These are phyloP conservation scores for Hypoxylon sp. DNA, from an alignment of 2,329 filamentous ascomycete species.

Conservation along the genomic window DNA sequence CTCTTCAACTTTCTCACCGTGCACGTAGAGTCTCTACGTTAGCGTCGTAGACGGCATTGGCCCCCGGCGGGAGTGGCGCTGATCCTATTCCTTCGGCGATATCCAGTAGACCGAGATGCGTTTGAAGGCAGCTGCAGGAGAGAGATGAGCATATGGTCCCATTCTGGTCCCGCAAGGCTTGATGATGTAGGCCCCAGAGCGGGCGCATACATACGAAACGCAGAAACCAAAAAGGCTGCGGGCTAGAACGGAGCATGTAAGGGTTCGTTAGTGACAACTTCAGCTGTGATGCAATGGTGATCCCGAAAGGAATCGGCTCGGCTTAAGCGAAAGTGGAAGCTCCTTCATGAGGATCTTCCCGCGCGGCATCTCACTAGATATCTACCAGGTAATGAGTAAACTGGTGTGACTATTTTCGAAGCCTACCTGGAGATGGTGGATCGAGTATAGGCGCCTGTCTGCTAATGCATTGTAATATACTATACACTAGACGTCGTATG, in stretches of 20 bases:
- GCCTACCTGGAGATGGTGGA: conserved; percentile 13
- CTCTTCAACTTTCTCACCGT: conserved; percentile 12
- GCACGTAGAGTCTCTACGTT: conserved; percentile 23
- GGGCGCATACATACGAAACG: conserved; percentile 18
- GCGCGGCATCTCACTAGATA: conserved; percentile 20
- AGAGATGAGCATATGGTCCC: conserved; percentile 16
- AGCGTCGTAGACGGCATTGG: conserved; percentile 33
- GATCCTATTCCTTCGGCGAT: conserved; percentile 46
- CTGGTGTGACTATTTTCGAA: conserved; percentile 27
- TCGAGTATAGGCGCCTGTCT: conserved; percentile 18
- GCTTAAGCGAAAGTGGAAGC: conserved; percentile 36
- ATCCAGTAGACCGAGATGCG: conserved; percentile 29
- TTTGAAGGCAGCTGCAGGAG: conserved; percentile 12
- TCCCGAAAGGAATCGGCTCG: conserved; percentile 40
- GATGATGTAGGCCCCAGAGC: conserved; percentile 20
- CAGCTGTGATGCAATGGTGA: conserved; percentile 30
- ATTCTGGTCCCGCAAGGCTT: conserved; percentile 16
- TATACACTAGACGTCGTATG: conserved; percentile 23
- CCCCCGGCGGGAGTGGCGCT: conserved; percentile 40
- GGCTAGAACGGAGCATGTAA: conserved; percentile 10
- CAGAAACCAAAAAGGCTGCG: conserved; percentile 1
- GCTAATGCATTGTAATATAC: conserved; percentile 1
- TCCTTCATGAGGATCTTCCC: conserved; percentile 30
- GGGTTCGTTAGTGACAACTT: conserved; percentile 20
- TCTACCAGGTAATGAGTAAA: conserved; percentile 11